Percentiles rank a stretch among this genome's conserved stretches.
Conservation (phyloP, 495 filamentous ascomycete species). For the Aspergillus bertholletiae region DNA sequence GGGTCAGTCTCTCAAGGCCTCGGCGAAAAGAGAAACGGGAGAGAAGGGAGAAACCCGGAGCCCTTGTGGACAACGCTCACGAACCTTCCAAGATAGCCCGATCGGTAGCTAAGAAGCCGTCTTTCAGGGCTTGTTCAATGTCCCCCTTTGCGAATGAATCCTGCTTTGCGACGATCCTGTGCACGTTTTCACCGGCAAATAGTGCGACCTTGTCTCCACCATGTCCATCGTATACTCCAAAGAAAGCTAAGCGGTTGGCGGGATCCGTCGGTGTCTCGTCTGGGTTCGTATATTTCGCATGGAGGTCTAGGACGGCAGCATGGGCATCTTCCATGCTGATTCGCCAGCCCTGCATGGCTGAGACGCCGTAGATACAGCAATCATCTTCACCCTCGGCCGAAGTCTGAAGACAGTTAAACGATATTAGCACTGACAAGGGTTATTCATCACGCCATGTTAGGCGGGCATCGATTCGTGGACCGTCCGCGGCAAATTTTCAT, state of each 20-base stretch:
- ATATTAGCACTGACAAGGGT: constrained; percentile 10
- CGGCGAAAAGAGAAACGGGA: background rate
- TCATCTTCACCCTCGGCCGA: constrained; percentile 92
- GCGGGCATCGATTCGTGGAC: constrained; percentile 6
- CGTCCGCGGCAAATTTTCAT: constrained; percentile 16
- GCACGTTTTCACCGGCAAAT: constrained; percentile 88
- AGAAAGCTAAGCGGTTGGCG: constrained; percentile 82
- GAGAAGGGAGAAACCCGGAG: constrained; percentile 5
- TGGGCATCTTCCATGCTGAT: constrained; percentile 99
- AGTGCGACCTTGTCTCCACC: constrained; percentile 94
- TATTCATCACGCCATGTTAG: constrained; percentile 1
- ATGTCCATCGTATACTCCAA: constrained; percentile 97
- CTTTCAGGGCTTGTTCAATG: constrained; percentile 93
- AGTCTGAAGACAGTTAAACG: constrained; percentile 47
- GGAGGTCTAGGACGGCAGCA: constrained; percentile 81
- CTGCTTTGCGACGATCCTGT: constrained; percentile 91
- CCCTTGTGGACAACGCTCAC: constrained; percentile 15
- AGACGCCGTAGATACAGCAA: constrained; percentile 85
- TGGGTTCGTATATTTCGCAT: constrained; percentile 55
- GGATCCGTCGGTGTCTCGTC: constrained; percentile 56
- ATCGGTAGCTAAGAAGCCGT: constrained; percentile 95
- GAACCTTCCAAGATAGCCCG: constrained; percentile 90
- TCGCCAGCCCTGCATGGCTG: constrained; percentile 99
- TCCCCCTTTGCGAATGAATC: constrained; percentile 86
- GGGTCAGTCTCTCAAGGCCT: constrained; percentile 10